phyloP scores from a whole-genome alignment of 202 grass and related monocot species.

The Schoenoplectus triqueter region DNA sequence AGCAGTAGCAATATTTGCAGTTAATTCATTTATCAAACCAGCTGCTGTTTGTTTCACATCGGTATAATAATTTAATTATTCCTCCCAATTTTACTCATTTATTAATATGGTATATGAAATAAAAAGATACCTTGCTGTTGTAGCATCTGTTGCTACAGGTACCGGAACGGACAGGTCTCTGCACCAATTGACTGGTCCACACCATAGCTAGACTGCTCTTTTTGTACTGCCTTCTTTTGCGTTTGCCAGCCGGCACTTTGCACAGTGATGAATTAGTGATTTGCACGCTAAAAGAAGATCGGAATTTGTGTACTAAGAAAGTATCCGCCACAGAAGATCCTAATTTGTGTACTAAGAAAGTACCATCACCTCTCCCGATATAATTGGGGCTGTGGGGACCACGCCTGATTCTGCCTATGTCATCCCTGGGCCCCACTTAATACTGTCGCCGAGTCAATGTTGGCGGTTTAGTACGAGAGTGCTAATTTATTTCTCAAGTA shows the following conservation, averaged over 20 bases:
- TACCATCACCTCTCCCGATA: constrained; percentile 36
- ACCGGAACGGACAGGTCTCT: constrained; percentile 22
- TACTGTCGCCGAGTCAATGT: neutral
- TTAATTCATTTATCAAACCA: constrained; percentile 25
- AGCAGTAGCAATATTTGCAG: neutral
- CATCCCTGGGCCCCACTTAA: neutral
- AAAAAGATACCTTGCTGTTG: neutral
- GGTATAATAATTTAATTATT: neutral
- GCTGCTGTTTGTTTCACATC: neutral
- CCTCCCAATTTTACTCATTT: neutral
- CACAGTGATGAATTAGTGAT: neutral
- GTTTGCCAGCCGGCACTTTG: neutral
- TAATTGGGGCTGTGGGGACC: constrained; percentile 17
- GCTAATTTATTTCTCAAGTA: neutral
- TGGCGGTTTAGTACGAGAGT: constrained; percentile 20
- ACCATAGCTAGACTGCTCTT: neutral
- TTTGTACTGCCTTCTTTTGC: constrained; percentile 23
- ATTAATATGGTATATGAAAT: neutral
- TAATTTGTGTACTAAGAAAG: constrained; percentile 6
- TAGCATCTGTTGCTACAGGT: neutral
- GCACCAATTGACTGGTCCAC: constrained; percentile 25
- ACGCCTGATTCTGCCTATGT: constrained; percentile 15
- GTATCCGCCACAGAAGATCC: constrained; percentile 21
- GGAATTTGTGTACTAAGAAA: neutral
- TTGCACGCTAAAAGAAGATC: constrained; percentile 23